A percentile compares a stretch with the other conserved stretches of the same genome.
phyloP scores from a whole-genome alignment of 2,329 filamentous ascomycete genomes.

The Nigrospora oryzae region DNA sequence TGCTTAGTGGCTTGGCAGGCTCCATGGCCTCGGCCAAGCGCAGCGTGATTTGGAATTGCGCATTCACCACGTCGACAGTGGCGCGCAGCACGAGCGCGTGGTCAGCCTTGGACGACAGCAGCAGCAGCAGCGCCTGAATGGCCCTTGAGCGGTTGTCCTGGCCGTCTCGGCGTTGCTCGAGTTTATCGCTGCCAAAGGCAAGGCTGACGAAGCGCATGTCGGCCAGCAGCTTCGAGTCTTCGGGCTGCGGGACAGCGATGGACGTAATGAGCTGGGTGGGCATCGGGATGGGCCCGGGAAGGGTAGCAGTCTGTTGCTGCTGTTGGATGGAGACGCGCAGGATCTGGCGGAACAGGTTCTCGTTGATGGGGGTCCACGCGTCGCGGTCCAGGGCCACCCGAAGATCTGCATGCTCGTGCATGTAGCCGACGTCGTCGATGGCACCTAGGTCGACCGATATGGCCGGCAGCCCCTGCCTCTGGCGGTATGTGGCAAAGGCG shows the following conservation, averaged over 20 bases:
- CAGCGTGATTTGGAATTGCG: not conserved
- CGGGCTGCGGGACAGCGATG: not conserved
- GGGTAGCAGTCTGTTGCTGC: too few relatives aligned
- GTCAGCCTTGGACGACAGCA: not conserved
- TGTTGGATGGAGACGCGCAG: too few relatives aligned
- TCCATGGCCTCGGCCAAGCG: not conserved
- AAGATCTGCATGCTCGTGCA: not conserved
- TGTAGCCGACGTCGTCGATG: slow-evolving; percentile 5
- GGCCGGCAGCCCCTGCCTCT: slow-evolving; percentile 1
- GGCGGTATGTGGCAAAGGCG: slow-evolving; percentile 7
- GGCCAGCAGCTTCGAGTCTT: not conserved
- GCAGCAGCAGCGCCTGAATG: not conserved
- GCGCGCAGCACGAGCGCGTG: not conserved
- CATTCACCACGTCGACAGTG: not conserved
- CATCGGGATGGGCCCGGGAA: too few relatives aligned
- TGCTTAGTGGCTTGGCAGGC: not conserved
- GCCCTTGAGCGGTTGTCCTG: too few relatives aligned
- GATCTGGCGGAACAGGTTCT: not conserved
- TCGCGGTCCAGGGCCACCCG: not conserved
- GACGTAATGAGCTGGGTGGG: not conserved
- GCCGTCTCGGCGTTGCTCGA: too few relatives aligned
- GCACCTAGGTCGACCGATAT: slow-evolving; percentile 3
- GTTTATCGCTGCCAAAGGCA: not conserved
- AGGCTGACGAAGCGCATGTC: not conserved
- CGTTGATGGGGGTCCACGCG: not conserved